Percentiles rank a stretch among this genome's conserved stretches.
Conservation (phyloP, 1,284 basidiomycete species). For the Ustilago bromivora region DNA sequence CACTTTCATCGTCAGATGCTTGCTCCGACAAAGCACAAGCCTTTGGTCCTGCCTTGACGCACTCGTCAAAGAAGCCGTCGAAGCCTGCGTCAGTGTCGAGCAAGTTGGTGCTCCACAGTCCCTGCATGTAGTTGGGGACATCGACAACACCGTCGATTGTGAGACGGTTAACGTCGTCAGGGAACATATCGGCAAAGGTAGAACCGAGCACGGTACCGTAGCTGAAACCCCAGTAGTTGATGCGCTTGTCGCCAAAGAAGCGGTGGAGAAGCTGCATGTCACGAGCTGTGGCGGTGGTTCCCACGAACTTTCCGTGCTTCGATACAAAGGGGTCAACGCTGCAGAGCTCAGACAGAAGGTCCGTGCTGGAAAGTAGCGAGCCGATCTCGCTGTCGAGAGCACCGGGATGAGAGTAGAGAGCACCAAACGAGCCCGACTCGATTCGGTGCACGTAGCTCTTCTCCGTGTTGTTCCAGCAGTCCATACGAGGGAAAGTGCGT, state of each 20-base stretch:
- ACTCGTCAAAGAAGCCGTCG: conserved; percentile 44
- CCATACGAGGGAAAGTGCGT: conserved; percentile 45
- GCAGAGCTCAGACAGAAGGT: conserved; percentile 38
- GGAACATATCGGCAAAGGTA: conserved; percentile 55
- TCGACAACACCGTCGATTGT: conserved; percentile 58
- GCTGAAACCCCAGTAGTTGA: conserved; percentile 57
- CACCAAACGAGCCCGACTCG: conserved; percentile 33
- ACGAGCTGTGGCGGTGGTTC: conserved; percentile 46
- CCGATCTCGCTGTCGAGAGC: conserved; percentile 41
- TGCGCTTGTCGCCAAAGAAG: conserved; percentile 40
- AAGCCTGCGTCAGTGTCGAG: conserved; percentile 42
- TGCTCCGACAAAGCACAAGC: conserved; percentile 42
- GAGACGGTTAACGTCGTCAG: conserved; percentile 48
- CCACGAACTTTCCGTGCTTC: conserved; percentile 33
- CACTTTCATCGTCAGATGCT: conserved; percentile 5
- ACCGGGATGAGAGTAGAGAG: conserved; percentile 34
- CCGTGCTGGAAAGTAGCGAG: conserved; percentile 22
- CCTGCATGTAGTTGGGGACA: conserved; percentile 47
- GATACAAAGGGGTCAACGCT: conserved; percentile 21
- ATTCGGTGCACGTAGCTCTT: conserved; percentile 40
- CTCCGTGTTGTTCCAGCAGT: conserved; percentile 49
- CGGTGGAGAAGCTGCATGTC: conserved; percentile 55
- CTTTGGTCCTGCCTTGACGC: conserved; percentile 43
- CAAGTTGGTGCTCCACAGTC: conserved; percentile 43
- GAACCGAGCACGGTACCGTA: conserved; percentile 58